Percentiles rank a stretch among this genome's conserved stretches.
Conservation (phyloP, 805 yeast species). For the Candida succiphila region DNA sequence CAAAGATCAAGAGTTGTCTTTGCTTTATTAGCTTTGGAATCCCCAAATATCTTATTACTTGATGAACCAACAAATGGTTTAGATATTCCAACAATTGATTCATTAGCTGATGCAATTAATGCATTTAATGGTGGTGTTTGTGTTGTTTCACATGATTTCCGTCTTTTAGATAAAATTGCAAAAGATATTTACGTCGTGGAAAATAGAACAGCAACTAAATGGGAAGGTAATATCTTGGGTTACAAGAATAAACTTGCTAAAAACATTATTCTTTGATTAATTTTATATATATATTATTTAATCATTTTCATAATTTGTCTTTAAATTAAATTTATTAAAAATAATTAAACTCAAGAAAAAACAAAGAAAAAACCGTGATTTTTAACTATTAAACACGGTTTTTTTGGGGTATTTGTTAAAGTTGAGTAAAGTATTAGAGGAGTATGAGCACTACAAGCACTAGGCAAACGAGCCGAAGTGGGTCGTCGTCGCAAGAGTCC, state of each 20-base stretch:
- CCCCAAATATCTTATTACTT: conserved; percentile 87
- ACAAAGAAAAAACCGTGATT: no score
- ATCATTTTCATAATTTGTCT: background rate
- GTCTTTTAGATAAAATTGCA: conserved; percentile 93
- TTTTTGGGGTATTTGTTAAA: no score
- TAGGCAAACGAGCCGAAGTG: no score
- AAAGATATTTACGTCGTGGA: conserved; percentile 96
- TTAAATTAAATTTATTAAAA: no score
- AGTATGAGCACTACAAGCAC: no score
- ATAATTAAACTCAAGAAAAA: no score
- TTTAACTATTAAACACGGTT: no score
- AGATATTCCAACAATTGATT: conserved; percentile 97
- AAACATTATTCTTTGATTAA: conserved; percentile 55
- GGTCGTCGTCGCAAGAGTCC: no score
- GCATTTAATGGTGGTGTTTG: conserved; percentile 96
- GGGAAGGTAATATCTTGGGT: conserved; percentile 87
- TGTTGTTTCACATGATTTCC: conserved; percentile 98
- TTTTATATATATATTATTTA: background rate
- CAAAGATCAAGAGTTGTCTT: conserved; percentile 99
- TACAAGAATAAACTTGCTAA: conserved; percentile 93
- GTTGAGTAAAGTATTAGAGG: no score
- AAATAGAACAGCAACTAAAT: conserved; percentile 88
- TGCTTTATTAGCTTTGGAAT: conserved; percentile 88
- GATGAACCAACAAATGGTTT: conserved; percentile 99
- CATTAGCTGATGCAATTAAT: conserved; percentile 92